Base-by-base conservation (phyloP, 495 filamentous ascomycete species). In the Darksidea phi region DNA sequence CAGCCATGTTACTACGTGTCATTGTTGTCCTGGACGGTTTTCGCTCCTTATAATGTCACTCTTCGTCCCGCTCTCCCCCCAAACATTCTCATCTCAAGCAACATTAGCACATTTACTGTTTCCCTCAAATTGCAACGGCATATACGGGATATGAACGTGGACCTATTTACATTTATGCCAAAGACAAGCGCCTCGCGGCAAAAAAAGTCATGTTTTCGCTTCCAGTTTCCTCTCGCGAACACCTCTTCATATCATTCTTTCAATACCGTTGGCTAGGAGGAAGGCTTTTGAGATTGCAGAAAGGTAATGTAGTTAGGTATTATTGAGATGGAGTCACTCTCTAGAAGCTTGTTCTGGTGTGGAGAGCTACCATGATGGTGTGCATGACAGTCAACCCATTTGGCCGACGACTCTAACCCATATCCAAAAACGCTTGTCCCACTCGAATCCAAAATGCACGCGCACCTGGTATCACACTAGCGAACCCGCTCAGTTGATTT, bases 111-210 rank as follows among this genome's bases (percentile, higher is more conserved):
- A 6, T 15, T 46, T 11, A 43, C 26, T 25, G 18, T n/a, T 34
- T 15, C 18, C 1, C 42, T n/a, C 48, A 11, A 20, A 34, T 50
- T 52, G 26, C 36, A n/a, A 43, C 32, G 38, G 42, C 18, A 54
- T 42, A 21, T 32, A 26, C 21, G 59, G 59, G 59, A 62, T 62
- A 62, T 62, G 23, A 56, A 55, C 43, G 8, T 15, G 50, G 50
- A 5, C 42, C n/a, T 17, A 17, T 36, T 20, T 47, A 36, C 17
- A 48, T 32, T 37, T 63, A 63, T 63, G 59, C 54, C 48, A 59
- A 64, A 64, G 61, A 64, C 55, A 59, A 64, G 56, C 43, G 61
- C 61, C 61, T 64, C 61, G 61, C 61, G 61, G 61, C 61, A 64
- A 37, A 59, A n/a, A 64, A 64, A 38, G 26, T 49, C 12, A n/a